Conservation (phyloP, 306 rosid species). For the Quillaja saponaria region DNA sequence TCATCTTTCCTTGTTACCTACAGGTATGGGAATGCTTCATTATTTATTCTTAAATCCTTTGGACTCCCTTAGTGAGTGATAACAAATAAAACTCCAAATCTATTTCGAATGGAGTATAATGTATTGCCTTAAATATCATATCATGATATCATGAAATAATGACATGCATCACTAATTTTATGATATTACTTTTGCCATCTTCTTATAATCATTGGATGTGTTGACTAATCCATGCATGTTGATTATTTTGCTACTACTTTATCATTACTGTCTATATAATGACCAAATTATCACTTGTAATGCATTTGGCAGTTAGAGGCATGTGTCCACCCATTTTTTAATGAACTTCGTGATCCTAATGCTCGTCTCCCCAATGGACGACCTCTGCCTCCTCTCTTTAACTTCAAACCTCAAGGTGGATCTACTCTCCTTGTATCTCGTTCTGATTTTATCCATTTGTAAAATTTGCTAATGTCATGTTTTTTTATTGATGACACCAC, state of each 20-base stretch:
- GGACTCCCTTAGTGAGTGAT: too few species aligned
- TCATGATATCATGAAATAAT: too few species aligned
- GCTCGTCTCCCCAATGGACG: slow-evolving; percentile 65
- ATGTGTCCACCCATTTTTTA: slow-evolving; percentile 58
- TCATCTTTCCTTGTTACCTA: too few species aligned
- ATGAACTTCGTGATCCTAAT: slow-evolving; percentile 66
- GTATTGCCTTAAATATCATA: too few species aligned
- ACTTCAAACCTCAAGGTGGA: slow-evolving; percentile 68
- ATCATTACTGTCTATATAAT: not conserved
- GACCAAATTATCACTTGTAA: not conserved
- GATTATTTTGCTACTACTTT: not conserved
- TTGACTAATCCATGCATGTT: not conserved
- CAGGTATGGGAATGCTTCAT: too few species aligned
- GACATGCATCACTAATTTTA: too few species aligned
- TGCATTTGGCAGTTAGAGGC: slow-evolving; percentile 51
- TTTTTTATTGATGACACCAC: not conserved
- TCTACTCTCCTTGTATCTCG: slow-evolving; percentile 3
- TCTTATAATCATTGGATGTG: too few species aligned
- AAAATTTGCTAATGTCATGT: not conserved
- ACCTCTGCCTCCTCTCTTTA: slow-evolving; percentile 65
- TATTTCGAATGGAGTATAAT: too few species aligned
- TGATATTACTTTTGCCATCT: too few species aligned
- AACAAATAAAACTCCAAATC: too few species aligned
- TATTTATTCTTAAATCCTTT: too few species aligned
- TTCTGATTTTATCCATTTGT: not conserved